phyloP scores from a whole-genome alignment of 106 monocot genomes.

The Agapanthus africanus region DNA sequence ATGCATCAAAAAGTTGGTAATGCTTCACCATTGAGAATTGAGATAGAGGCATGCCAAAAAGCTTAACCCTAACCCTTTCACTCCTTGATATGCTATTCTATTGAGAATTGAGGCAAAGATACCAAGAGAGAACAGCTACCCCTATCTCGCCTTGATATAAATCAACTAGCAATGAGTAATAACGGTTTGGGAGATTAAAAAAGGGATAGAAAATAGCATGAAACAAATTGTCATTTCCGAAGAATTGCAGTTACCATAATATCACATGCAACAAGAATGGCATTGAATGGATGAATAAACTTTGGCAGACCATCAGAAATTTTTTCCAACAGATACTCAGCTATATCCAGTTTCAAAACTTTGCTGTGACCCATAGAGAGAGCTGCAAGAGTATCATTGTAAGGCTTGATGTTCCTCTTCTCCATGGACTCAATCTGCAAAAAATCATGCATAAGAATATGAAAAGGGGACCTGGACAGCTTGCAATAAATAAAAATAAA shows the following conservation, averaged over 20 bases:
- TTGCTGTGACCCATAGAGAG: conserved; percentile 61
- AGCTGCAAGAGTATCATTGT: conserved; percentile 50
- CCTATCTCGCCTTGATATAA: too few species aligned
- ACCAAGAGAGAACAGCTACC: too few species aligned
- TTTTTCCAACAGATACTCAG: conserved; percentile 54
- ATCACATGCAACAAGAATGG: conserved; percentile 56
- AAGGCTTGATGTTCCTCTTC: conserved; percentile 50
- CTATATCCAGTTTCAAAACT: conserved; percentile 57
- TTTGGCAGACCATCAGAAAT: conserved; percentile 43
- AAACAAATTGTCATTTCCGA: too few species aligned
- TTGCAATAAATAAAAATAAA: neutral
- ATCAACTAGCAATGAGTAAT: too few species aligned
- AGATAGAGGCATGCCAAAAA: too few species aligned
- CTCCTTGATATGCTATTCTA: too few species aligned
- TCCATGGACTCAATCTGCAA: conserved; percentile 68
- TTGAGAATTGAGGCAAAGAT: too few species aligned
- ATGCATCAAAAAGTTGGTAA: neutral
- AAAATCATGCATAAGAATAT: conserved; percentile 3
- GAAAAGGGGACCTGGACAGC: neutral
- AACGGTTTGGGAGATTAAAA: too few species aligned
- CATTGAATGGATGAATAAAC: conserved; percentile 55
- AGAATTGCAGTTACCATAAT: conserved; percentile 39
- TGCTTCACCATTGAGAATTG: neutral
- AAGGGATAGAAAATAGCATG: too few species aligned
- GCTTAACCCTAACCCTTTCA: too few species aligned